Conservation (phyloP, 192 early-diverging fungal genomes). For the Oehlia diaphana region DNA sequence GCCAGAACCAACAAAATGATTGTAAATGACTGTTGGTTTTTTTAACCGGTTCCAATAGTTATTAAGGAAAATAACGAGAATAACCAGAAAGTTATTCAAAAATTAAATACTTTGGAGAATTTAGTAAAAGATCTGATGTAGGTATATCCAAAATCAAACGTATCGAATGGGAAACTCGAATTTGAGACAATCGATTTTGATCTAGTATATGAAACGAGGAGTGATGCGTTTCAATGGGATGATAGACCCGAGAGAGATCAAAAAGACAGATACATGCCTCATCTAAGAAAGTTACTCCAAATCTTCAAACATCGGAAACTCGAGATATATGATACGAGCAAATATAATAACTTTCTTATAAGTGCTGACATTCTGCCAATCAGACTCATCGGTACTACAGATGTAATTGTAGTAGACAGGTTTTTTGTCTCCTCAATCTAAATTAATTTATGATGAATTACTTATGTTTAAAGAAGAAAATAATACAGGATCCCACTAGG, state of each 20-base stretch:
- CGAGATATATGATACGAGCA: not conserved
- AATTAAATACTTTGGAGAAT: not conserved
- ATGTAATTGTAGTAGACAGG: not conserved
- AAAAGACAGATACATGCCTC: not conserved
- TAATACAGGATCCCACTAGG: no score
- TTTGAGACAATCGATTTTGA: not conserved
- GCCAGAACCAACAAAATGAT: not conserved
- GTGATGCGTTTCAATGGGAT: not conserved
- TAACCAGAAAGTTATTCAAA: not conserved
- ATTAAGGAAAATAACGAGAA: not conserved
- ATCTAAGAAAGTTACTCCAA: slow-evolving; percentile 12
- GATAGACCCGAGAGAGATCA: not conserved
- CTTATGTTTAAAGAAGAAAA: no score
- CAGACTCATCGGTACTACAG: not conserved
- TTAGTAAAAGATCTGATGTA: not conserved
- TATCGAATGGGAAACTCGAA: not conserved
- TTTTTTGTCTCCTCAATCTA: not conserved
- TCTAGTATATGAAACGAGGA: not conserved
- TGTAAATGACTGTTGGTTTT: not conserved
- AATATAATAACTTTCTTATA: not conserved
- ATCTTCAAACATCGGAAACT: not conserved
- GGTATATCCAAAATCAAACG: not conserved
- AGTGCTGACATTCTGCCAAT: slow-evolving; percentile 12
- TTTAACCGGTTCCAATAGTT: not conserved
- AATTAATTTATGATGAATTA: no score